Conservation (phyloP, 2,329 filamentous ascomycete genomes). For the Ophiostoma sp. region DNA sequence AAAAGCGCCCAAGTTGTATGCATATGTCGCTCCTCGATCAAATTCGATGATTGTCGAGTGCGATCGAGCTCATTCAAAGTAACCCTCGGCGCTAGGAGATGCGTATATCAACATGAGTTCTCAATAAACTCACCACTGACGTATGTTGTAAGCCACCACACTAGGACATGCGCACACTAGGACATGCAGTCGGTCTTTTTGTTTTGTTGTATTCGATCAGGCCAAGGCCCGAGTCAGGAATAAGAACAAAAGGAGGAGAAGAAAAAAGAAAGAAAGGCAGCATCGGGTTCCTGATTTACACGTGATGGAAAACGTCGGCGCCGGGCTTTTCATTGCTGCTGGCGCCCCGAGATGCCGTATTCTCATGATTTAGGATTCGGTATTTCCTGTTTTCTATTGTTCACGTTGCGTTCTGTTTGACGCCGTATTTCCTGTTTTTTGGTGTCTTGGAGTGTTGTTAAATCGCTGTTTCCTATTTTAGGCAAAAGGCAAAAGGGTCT, state of each 20-base stretch:
- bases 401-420: neutral
- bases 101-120: no score
- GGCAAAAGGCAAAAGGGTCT: neutral
- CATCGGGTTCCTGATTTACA: neutral
- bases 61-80: no score
- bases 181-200: neutral
- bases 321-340: neutral
- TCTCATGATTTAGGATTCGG: neutral
- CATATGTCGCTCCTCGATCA: neutral
- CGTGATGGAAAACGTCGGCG: neutral
- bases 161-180: no score
- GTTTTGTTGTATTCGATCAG: neutral
- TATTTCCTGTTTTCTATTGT: neutral
- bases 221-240: neutral
- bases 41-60: no score
- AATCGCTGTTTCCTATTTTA: conserved; percentile 11
- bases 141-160: no score
- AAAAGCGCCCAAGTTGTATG: neutral
- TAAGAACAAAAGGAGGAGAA: neutral
- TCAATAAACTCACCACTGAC: no score
- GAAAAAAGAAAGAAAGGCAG: neutral
- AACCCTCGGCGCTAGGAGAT: no score
- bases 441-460: neutral
- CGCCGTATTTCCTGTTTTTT: neutral
- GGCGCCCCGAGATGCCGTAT: neutral